Conservation (phyloP, 176 grass and related monocot species). For the Triticum dicoccoides region DNA sequence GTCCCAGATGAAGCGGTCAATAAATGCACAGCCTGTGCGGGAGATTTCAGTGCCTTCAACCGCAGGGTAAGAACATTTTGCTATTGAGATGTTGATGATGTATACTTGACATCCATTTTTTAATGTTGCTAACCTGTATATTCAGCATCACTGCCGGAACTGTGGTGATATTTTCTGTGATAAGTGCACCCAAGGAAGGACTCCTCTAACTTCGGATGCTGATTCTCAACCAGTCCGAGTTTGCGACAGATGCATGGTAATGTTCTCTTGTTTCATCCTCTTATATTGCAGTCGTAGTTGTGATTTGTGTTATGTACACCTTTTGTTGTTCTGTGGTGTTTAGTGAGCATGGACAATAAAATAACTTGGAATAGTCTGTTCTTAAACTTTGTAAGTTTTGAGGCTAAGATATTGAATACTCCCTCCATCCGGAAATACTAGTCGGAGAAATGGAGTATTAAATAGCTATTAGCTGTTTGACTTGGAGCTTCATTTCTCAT, state of each 20-base stretch:
- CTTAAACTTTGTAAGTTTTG: neutral
- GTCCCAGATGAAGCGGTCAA: slow-evolving; percentile 90
- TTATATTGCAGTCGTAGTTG: neutral
- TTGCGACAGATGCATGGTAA: slow-evolving; percentile 98
- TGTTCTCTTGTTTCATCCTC: neutral
- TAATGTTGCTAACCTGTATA: slow-evolving; percentile 12
- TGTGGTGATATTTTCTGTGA: slow-evolving; percentile 99
- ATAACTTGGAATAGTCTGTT: neutral
- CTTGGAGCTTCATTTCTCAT: neutral
- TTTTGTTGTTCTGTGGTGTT: neutral
- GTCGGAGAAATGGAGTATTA: too few relatives aligned
- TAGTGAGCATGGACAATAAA: neutral
- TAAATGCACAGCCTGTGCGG: slow-evolving; percentile 74
- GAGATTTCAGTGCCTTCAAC: slow-evolving; percentile 93
- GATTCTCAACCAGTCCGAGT: slow-evolving; percentile 81
- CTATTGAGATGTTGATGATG: slow-evolving; percentile 26
- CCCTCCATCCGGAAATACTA: too few relatives aligned
- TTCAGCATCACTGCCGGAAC: slow-evolving; percentile 97
- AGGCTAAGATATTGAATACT: neutral
- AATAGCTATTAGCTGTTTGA: neutral
- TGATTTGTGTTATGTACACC: neutral
- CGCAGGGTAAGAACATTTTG: slow-evolving; percentile 55
- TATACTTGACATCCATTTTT: neutral
- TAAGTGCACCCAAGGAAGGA: slow-evolving; percentile 94
- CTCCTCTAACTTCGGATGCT: slow-evolving; percentile 71